These are phyloP conservation scores for Piloderma croceum DNA, from an alignment of 768 basidiomycete species.

Conservation along the genomic window DNA sequence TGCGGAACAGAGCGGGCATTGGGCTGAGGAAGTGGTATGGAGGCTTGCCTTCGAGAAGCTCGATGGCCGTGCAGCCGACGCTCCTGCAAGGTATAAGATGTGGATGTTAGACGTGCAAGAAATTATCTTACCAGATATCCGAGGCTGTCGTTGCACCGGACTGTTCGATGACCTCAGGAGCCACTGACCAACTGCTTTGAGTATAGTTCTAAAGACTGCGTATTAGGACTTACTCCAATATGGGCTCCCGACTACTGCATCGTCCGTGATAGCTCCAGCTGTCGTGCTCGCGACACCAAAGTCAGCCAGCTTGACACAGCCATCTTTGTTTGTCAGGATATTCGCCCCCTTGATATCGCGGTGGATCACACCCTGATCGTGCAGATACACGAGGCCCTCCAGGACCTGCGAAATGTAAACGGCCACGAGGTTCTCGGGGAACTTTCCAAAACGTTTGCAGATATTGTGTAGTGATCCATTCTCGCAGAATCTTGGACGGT, in stretches of 20 bases:
- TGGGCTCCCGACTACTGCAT: constrained; percentile 93
- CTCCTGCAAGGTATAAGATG: constrained; percentile 39
- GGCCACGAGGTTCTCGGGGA: constrained; percentile 93
- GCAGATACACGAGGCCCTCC: constrained; percentile 92
- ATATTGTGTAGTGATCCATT: constrained; percentile 96
- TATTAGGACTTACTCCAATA: constrained; percentile 81
- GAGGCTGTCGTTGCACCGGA: constrained; percentile 94
- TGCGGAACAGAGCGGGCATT: constrained; percentile 97
- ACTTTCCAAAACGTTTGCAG: constrained; percentile 96
- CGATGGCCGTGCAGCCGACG: constrained; percentile 97
- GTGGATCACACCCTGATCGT: constrained; percentile 99
- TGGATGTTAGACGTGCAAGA: neutral
- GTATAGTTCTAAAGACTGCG: constrained; percentile 1
- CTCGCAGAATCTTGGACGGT: constrained; percentile 75
- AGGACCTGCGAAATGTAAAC: constrained; percentile 96
- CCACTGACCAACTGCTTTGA: constrained; percentile 52
- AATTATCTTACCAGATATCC: constrained; percentile 76
- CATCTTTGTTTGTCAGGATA: constrained; percentile 97
- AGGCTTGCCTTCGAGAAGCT: constrained; percentile 76
- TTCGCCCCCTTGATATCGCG: constrained; percentile 99
- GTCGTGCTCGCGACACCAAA: constrained; percentile 91
- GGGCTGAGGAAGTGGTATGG: constrained; percentile 95
- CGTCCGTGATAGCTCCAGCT: constrained; percentile 71
- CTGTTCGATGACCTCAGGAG: constrained; percentile 98
- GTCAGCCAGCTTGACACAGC: constrained; percentile 96